Evolutionary conservation across 768 basidiomycete genomes (phyloP).

Genomic region (Podaxis sp.): DNA sequence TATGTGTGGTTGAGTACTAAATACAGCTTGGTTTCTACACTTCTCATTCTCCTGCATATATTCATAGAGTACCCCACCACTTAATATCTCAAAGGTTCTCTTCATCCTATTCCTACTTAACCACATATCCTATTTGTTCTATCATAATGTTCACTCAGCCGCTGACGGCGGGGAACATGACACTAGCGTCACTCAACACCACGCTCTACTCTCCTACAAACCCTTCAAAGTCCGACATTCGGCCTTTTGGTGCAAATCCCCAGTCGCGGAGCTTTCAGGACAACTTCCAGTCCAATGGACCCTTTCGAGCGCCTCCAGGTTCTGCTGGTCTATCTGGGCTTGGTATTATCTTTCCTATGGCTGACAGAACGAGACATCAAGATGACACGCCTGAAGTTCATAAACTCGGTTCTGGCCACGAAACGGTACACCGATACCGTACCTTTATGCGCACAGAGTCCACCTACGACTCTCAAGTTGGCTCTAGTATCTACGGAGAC

Average conservation of each 20-base stretch:
- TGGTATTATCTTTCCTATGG: slow-evolving; percentile 8
- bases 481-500: background rate
- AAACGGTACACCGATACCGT: background rate
- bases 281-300: slow-evolving; percentile 12
- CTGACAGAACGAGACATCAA: background rate
- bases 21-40: background rate
- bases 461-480: slow-evolving; percentile 7
- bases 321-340: slow-evolving; percentile 2
- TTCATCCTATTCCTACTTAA: slow-evolving; percentile 2
- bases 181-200: slow-evolving; percentile 31
- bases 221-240: background rate
- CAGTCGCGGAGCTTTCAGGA: background rate
- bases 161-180: slow-evolving; percentile 16
- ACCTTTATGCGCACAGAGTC: background rate
- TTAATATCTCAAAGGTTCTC: background rate
- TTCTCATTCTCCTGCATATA: background rate
- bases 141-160: slow-evolving; percentile 7
- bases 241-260: background rate
- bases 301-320: background rate
- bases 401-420: background rate
- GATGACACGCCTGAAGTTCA: background rate
- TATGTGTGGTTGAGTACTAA: background rate
- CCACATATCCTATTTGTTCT: slow-evolving; percentile 1
- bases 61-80: background rate
- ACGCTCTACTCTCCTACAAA: slow-evolving; percentile 18